Evolutionary conservation across 495 filamentous ascomycete genomes (phyloP).

Genomic region (Pseudevernia furfuracea): DNA sequence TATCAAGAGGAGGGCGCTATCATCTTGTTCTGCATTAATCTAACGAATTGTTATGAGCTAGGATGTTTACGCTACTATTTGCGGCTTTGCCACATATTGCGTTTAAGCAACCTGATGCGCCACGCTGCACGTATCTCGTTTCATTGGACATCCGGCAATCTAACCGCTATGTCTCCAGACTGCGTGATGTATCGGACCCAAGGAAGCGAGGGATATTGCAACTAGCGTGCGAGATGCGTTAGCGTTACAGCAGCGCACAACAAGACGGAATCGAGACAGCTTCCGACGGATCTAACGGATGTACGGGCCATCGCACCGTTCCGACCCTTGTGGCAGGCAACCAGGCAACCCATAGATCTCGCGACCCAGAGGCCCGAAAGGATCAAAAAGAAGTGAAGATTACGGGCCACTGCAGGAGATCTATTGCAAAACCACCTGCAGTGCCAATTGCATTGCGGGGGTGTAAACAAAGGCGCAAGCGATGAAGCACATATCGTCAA

Average conservation of each 20-base stretch:
- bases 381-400: not conserved
- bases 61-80: constrained; percentile 17
- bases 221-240: constrained; percentile 37
- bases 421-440: not conserved
- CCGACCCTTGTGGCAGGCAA: constrained; percentile 8
- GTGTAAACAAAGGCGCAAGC: constrained; percentile 4
- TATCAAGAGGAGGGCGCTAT: not conserved
- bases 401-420: constrained; percentile 1
- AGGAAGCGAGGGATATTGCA: constrained; percentile 96
- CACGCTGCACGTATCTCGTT: constrained; percentile 5
- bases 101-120: constrained; percentile 16
- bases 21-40: constrained; percentile 32
- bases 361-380: not conserved
- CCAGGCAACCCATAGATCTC: not conserved
- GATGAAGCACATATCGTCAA: not conserved
- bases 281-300: constrained; percentile 9
- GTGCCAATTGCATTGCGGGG: constrained; percentile 2
- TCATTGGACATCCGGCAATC: constrained; percentile 80
- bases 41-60: constrained; percentile 42
- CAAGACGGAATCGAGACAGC: constrained; percentile 16
- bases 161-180: constrained; percentile 88
- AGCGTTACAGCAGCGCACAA: constrained; percentile 24
- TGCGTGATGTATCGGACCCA: constrained; percentile 99
- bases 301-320: constrained; percentile 16
- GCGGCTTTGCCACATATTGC: not conserved